Percentiles rank a stretch among this genome's conserved stretches.
Conservation (phyloP, 352 stramenopile genomes). For the Plasmopara viticola region DNA sequence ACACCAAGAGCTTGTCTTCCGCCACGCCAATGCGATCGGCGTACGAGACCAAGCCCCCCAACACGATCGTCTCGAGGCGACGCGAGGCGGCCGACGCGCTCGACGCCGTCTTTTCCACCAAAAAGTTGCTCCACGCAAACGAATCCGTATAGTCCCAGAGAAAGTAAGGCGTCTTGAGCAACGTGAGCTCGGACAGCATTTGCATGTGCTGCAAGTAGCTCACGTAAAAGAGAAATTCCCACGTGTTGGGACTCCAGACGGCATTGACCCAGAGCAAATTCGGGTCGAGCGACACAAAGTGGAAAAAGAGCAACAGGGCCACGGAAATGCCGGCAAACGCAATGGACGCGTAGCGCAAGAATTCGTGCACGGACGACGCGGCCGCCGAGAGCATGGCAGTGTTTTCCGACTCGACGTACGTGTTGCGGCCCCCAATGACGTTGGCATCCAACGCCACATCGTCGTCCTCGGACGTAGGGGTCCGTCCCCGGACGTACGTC, state of each 20-base stretch:
- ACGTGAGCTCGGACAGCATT: constrained; percentile 47
- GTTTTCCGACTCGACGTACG: constrained; percentile 41
- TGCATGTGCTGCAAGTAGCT: constrained; percentile 70
- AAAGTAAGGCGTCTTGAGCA: constrained; percentile 61
- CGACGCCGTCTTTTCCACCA: constrained; percentile 22
- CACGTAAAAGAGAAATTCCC: constrained; percentile 65
- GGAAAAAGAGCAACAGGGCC: constrained; percentile 50
- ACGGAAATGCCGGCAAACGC: constrained; percentile 63
- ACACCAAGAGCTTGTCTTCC: constrained; percentile 37
- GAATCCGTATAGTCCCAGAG: constrained; percentile 64
- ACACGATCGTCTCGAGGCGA: constrained; percentile 50
- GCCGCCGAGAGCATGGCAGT: constrained; percentile 39
- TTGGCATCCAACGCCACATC: constrained; percentile 24
- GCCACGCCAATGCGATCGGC: constrained; percentile 45
- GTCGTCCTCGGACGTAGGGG: constrained; percentile 5
- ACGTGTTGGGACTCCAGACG: constrained; percentile 64
- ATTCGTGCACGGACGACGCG: constrained; percentile 46
- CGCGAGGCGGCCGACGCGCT: constrained; percentile 13
- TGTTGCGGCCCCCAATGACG: constrained; percentile 51
- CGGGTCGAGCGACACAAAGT: constrained; percentile 50
- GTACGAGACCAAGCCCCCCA: constrained; percentile 53
- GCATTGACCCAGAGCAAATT: constrained; percentile 36
- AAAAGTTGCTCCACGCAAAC: constrained; percentile 66
- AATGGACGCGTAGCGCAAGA: constrained; percentile 45
- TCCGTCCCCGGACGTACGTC: constrained; percentile 45